A percentile compares a stretch with the other conserved stretches of the same genome.
Conservation (phyloP, 805 yeast species). For the Ogataea ganodermae region DNA sequence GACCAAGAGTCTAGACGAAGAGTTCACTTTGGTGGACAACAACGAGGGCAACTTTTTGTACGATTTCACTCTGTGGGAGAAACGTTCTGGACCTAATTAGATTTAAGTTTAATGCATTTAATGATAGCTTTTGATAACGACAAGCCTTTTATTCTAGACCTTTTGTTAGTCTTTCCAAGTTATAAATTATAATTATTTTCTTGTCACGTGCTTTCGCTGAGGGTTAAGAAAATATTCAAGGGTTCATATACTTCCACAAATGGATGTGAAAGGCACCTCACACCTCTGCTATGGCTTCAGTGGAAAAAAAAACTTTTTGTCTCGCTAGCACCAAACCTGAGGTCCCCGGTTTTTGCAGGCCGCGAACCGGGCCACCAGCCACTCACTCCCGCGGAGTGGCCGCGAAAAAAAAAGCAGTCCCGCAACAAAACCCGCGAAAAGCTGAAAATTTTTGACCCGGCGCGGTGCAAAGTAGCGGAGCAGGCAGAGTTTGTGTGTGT, state of each 20-base stretch:
- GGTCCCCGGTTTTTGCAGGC: too few relatives aligned
- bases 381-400: background rate
- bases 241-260: too few relatives aligned
- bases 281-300: background rate
- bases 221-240: too few relatives aligned
- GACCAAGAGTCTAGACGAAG: conserved; percentile 39
- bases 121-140: too few relatives aligned
- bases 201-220: background rate
- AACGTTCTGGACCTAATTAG: conserved; percentile 11
- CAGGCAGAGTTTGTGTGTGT: conserved; percentile 9
- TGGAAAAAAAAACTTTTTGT: background rate
- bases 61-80: conserved; percentile 62
- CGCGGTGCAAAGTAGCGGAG: conserved; percentile 1
- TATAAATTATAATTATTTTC: too few relatives aligned
- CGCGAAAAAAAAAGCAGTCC: conserved; percentile 9
- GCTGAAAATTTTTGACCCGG: conserved; percentile 13
- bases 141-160: too few relatives aligned
- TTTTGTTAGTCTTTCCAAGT: too few relatives aligned
- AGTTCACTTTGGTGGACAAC: conserved; percentile 35
- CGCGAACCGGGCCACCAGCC: background rate
- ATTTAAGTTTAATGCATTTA: too few relatives aligned
- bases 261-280: background rate
- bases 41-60: conserved; percentile 48
- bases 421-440: background rate
- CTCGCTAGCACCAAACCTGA: background rate